phyloP scores from a whole-genome alignment of 768 basidiomycete species.

The Tylopilus subfusipes region DNA sequence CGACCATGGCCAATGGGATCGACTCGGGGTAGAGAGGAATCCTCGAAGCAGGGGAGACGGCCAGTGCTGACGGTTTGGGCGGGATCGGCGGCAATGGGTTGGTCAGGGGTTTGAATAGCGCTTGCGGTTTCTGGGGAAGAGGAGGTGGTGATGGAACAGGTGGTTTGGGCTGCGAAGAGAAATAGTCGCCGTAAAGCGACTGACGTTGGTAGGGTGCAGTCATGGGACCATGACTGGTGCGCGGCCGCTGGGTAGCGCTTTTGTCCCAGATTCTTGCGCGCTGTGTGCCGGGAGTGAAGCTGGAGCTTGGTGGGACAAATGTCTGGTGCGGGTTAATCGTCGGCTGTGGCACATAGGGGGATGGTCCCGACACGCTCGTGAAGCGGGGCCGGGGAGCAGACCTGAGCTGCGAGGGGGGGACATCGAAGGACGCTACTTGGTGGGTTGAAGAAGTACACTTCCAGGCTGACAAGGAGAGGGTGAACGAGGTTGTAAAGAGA shows the following conservation, averaged over 20 bases:
- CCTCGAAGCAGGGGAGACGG: slow-evolving; percentile 17
- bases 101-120: slow-evolving; percentile 30
- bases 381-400: slow-evolving; percentile 20
- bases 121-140: slow-evolving; percentile 30
- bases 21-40: slow-evolving; percentile 34
- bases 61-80: slow-evolving; percentile 34
- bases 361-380: slow-evolving; percentile 16
- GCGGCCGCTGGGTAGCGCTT: slow-evolving; percentile 7
- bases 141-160: slow-evolving; percentile 30
- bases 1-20: slow-evolving; percentile 21
- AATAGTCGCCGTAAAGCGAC: slow-evolving; percentile 30
- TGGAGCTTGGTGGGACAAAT: slow-evolving; percentile 25
- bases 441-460: slow-evolving; percentile 18
- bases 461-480: slow-evolving; percentile 14
- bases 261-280: slow-evolving; percentile 23
- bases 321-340: slow-evolving; percentile 1
- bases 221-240: slow-evolving; percentile 7
- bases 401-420: slow-evolving; percentile 5
- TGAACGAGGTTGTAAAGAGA: not conserved
- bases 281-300: slow-evolving; percentile 24
- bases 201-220: slow-evolving; percentile 8
- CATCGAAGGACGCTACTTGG: slow-evolving; percentile 21
- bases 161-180: slow-evolving; percentile 11
- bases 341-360: slow-evolving; percentile 1
- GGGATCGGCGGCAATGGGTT: slow-evolving; percentile 38